Evolutionary conservation across 345 rosid species (phyloP), one percentile per base, ranked within the genome.

Genomic region (Salix viminalis): DNA sequence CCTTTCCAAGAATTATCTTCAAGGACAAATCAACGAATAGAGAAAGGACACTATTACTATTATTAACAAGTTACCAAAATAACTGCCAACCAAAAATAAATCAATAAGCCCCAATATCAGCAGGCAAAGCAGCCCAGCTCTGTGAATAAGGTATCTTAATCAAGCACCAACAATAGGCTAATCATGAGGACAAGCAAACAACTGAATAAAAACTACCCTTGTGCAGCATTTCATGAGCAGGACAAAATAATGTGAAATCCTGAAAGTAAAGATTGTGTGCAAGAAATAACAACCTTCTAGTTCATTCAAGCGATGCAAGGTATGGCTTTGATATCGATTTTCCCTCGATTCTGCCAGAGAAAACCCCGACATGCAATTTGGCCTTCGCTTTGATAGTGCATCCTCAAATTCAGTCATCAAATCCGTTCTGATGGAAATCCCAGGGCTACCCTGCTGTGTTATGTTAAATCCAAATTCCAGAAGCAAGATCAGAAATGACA

Each of bases 341-440:
- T 90, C 91, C 73, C 79, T 73, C 14, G 85, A 79, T n/a, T 92
- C 87, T 5, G 75, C 30, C 86, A 96, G 81, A 61, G 83, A 82
- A 77, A 78, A 83, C 61, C 93, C 90, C 21, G 94, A 88, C 79
- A 82, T 84, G 85, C 81, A 87, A 70, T 82, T 84, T 24, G 87
- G 75, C 69, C 92, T 77, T 79, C 88, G 97, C 78, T 83, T 87
- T 72, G 88, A 80, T 75, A 96, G 82, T n/a, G 98, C 97, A 83
- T 88, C 91, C 78, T 94, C 98, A 74, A 96, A 87, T 62, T 90
- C 96, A 19, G 80, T 73, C 91, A 94, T 85, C 81, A 96, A 88
- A 84, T 92, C 94, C 65, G 86, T 86, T 69, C 88, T 83, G 41
- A 52, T 34, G 28, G 85, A 81, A 67, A 82, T 81, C 52, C 73